A percentile compares a stretch with the other conserved stretches of the same genome.
phyloP scores from a whole-genome alignment of 352 stramenopile species.

The Plasmopara halstedii region DNA sequence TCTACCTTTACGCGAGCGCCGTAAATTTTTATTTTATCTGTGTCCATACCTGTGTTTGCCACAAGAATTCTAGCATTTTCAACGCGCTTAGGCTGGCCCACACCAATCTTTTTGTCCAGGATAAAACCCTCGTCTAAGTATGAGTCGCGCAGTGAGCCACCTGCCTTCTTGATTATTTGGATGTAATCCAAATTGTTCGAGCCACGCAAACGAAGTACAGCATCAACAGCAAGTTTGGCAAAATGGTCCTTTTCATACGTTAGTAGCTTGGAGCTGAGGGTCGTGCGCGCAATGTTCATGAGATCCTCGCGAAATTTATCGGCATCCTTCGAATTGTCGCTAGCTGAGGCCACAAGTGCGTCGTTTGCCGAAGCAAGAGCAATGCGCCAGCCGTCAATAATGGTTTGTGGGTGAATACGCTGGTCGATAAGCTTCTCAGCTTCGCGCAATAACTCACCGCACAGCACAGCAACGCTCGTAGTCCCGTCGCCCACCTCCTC shows the following conservation, averaged over 20 bases:
- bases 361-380: conserved; percentile 86
- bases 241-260: conserved; percentile 98
- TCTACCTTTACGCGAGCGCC: conserved; percentile 96
- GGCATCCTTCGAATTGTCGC: conserved; percentile 72
- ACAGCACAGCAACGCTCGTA: conserved; percentile 95
- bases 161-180: conserved; percentile 98
- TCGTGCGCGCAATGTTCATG: conserved; percentile 97
- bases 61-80: conserved; percentile 99
- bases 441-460: conserved; percentile 95
- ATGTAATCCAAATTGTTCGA: conserved; percentile 97
- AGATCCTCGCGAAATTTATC: conserved; percentile 93
- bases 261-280: conserved; percentile 97
- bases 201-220: conserved; percentile 94
- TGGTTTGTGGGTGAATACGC: conserved; percentile 97
- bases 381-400: conserved; percentile 97
- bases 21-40: conserved; percentile 99
- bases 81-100: conserved; percentile 93
- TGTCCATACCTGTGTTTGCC: conserved; percentile 99
- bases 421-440: conserved; percentile 95
- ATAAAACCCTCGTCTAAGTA: conserved; percentile 99
- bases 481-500: conserved; percentile 99
- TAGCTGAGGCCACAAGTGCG: conserved; percentile 82
- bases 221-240: conserved; percentile 92
- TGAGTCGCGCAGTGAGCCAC: conserved; percentile 93
- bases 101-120: conserved; percentile 94